phyloP scores from a whole-genome alignment of 257 asterid genomes.

The Ocimum tenuiflorum region DNA sequence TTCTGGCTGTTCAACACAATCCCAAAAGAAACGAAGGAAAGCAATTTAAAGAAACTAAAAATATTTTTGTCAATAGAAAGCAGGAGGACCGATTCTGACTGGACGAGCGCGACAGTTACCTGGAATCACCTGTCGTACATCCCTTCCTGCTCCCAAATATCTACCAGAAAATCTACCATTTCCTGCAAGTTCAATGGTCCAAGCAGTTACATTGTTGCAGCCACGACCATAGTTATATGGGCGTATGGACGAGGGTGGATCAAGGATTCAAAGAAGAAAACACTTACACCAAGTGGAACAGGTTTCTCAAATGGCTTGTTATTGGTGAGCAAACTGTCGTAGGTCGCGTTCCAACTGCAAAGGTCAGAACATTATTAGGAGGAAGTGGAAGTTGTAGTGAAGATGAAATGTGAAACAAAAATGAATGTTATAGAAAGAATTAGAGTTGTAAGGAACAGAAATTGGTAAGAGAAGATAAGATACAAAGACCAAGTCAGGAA shows the following conservation, averaged over 20 bases:
- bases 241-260: neutral
- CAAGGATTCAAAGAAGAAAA: neutral
- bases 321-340: constrained; percentile 70
- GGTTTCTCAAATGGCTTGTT: constrained; percentile 72
- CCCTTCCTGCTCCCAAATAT: constrained; percentile 80
- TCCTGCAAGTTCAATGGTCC: constrained; percentile 41
- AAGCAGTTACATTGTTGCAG: constrained; percentile 3
- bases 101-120: neutral
- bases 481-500: neutral
- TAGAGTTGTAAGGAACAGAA: neutral
- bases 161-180: constrained; percentile 78
- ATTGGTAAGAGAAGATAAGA: no score
- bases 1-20: neutral
- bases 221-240: neutral
- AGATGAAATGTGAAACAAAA: neutral
- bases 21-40: neutral
- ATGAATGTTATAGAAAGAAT: neutral
- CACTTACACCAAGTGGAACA: constrained; percentile 72
- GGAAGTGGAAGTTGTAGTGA: neutral
- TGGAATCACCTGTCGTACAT: constrained; percentile 36
- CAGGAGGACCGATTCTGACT: neutral
- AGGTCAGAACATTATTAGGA: constrained; percentile 20
- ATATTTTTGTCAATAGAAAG: constrained; percentile 1
- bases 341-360: constrained; percentile 89
- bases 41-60: neutral